phyloP scores from a whole-genome alignment of 2,329 filamentous ascomycete genomes.

The Ophiostoma tasmaniense region DNA sequence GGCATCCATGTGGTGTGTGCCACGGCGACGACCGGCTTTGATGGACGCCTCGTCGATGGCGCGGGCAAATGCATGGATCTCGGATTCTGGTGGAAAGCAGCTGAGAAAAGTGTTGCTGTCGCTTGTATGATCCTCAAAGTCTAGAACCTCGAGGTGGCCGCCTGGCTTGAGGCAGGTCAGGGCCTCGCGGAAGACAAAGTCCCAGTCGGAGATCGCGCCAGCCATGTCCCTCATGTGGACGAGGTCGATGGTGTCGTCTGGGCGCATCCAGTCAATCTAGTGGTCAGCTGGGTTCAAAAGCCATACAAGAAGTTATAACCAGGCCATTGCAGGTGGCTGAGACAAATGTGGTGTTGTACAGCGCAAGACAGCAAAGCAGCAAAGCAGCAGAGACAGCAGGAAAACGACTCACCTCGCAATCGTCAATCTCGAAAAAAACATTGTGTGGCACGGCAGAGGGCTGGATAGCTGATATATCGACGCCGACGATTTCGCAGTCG shows the following conservation, averaged over 20 bases:
- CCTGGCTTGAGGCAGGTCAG: constrained; percentile 44
- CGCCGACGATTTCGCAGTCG: constrained; percentile 48
- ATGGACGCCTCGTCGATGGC: constrained; percentile 38
- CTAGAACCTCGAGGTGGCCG: constrained; percentile 44
- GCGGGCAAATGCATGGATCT: constrained; percentile 31
- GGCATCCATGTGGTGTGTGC: constrained; percentile 21
- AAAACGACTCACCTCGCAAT: constrained; percentile 36
- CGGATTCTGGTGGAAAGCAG: constrained; percentile 31
- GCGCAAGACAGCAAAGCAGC: background rate
- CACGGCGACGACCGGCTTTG: constrained; percentile 19
- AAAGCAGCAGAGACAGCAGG: background rate
- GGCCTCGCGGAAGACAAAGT: constrained; percentile 44
- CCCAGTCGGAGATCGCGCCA: constrained; percentile 49
- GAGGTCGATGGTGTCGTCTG: constrained; percentile 44
- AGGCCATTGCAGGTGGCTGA: background rate
- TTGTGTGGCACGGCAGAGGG: constrained; percentile 49
- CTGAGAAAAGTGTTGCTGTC: constrained; percentile 25
- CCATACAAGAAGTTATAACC: background rate
- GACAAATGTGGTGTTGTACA: background rate
- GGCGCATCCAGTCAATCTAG: constrained; percentile 44
- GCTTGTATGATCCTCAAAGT: constrained; percentile 30
- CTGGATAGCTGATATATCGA: constrained; percentile 51
- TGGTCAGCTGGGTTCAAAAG: background rate
- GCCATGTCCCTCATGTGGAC: constrained; percentile 49
- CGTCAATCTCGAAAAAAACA: constrained; percentile 51